Percentiles rank a stretch among this genome's conserved stretches.
Conservation (phyloP, 768 basidiomycete genomes). For the Podaxis pistillaris region DNA sequence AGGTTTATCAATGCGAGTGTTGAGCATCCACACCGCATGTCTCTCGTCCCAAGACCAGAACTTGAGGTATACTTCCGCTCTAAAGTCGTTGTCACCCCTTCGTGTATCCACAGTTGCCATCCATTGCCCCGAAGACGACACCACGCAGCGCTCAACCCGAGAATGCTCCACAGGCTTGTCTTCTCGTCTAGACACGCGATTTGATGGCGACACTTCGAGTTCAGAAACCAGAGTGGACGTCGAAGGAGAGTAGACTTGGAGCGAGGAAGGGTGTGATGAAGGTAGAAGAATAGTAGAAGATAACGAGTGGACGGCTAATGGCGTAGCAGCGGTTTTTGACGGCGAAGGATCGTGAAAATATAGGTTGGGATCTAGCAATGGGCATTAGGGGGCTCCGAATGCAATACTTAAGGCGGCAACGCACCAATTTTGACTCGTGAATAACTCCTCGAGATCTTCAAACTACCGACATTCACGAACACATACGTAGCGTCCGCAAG, state of each 20-base stretch:
- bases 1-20: conserved; percentile 86
- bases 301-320: conserved; percentile 72
- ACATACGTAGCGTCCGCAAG: conserved; percentile 79
- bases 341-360: conserved; percentile 30
- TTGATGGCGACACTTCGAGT: conserved; percentile 91
- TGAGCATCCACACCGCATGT: conserved; percentile 65
- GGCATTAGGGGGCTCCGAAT: not conserved
- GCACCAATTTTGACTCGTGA: conserved; percentile 77
- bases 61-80: conserved; percentile 77
- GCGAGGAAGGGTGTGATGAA: conserved; percentile 92
- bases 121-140: conserved; percentile 78
- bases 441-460: conserved; percentile 71
- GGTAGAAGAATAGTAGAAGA: conserved; percentile 83
- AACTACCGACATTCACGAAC: conserved; percentile 68
- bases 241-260: conserved; percentile 84
- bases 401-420: conserved; percentile 19
- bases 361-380: conserved; percentile 28
- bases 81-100: conserved; percentile 62
- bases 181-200: conserved; percentile 81
- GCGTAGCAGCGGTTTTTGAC: conserved; percentile 44
- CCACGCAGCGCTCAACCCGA: conserved; percentile 65
- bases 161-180: conserved; percentile 75
- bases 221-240: conserved; percentile 75
- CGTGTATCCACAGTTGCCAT: conserved; percentile 88
- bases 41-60: conserved; percentile 84